Conservation (phyloP, 2,329 filamentous ascomycete genomes). For the Exophiala lecanii-corni region DNA sequence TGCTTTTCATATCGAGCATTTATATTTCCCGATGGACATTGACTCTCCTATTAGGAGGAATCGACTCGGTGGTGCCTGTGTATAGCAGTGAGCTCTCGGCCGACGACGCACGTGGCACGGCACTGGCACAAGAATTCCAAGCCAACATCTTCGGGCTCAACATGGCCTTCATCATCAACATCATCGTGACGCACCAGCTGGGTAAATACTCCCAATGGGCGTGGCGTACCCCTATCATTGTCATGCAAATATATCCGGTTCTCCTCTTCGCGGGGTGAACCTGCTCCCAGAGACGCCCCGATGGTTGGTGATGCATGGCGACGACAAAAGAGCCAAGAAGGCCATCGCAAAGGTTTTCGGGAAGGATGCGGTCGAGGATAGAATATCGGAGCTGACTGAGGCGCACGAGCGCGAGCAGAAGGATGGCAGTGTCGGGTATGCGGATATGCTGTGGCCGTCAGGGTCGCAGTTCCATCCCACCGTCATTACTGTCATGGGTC, state of each 20-base stretch:
- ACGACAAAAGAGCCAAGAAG: constrained; percentile 47
- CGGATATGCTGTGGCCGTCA: constrained; percentile 54
- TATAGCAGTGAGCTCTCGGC: constrained; percentile 55
- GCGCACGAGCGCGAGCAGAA: constrained; percentile 49
- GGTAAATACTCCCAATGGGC: constrained; percentile 58
- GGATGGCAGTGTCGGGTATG: constrained; percentile 45
- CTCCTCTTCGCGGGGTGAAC: constrained; percentile 50
- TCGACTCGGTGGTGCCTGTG: constrained; percentile 58
- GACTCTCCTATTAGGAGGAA: constrained; percentile 52
- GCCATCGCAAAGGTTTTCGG: constrained; percentile 49
- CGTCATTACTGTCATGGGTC: constrained; percentile 58
- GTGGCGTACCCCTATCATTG: constrained; percentile 57
- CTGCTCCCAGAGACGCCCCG: constrained; percentile 54
- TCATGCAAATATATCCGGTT: constrained; percentile 57
- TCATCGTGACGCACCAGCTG: constrained; percentile 49
- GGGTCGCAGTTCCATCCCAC: constrained; percentile 57
- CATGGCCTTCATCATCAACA: constrained; percentile 58
- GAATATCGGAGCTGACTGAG: constrained; percentile 48
- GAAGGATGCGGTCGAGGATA: constrained; percentile 45
- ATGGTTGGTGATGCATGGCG: constrained; percentile 52
- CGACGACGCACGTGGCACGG: constrained; percentile 54
- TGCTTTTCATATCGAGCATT: too few relatives aligned
- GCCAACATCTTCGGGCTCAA: constrained; percentile 60
- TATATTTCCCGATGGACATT: too few relatives aligned
- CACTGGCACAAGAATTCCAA: constrained; percentile 60